Base-by-base conservation (phyloP, 371 early-diverging fungal species). In the Mortierella polycephala region DNA sequence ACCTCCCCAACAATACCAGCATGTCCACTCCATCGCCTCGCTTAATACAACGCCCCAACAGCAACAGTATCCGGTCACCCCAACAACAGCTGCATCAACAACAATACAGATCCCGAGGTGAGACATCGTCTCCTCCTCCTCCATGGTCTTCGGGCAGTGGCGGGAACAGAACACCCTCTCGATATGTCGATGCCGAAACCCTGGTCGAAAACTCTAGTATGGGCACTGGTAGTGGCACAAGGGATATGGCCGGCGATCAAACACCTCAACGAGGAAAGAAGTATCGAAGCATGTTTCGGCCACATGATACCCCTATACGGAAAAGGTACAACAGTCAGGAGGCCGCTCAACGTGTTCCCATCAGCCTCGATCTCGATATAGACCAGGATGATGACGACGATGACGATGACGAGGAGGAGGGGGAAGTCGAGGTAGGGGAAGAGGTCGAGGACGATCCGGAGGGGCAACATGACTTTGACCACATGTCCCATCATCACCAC, bases 261-360 rank as follows among this genome's bases (percentile, higher is more conserved):
- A 60, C 60, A 39, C 65, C 66, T 30, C 57, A 23, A 18, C 61
- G 61, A 13, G 67, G 67, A 52, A 60, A 60, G 41, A 47, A 58
- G 53, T 73, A 67, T 47, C 62, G 73, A 49, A 62, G 58, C 47
- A 42, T 44, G n/a, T 51, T 57, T 52, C 67, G 74, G 57, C 69
- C 69, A 16, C 64, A 62, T 55, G 75, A 69, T 65, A 75, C 69
- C 64, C 69, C 69, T 57, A 57, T 75, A 20, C 46, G 52, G 39
- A 40, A 58, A 71, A 64, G 54, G 60, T 40, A 49, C 47, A 23
- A 12, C 47, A 40, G 54, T 60, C 69, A 69, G 69, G 14, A 61
- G 69, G 57, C 23, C 57, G 18, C 51, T 8, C 55, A 55, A 37
- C 37, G 30, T 7, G 30, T 59, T 14, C 46, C 42, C 60, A 46